Percentiles rank a stretch among this genome's conserved stretches.
phyloP scores from a whole-genome alignment of 73 alveolate species.

The Symbiodinium natans region DNA sequence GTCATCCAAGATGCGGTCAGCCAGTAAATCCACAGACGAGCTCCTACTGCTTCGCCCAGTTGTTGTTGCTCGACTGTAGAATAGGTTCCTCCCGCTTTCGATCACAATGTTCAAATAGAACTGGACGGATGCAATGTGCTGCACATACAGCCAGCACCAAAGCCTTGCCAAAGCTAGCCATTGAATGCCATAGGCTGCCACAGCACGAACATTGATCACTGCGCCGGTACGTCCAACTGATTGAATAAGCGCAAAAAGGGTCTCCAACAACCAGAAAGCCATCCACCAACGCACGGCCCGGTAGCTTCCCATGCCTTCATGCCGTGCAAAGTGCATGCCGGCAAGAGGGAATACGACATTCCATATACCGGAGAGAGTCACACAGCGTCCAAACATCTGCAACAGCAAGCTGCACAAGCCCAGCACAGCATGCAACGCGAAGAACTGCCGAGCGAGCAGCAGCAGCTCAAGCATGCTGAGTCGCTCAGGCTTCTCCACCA shows the following conservation, averaged over 20 bases:
- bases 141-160: conserved; percentile 88
- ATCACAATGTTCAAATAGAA: conserved; percentile 87
- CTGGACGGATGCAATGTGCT: conserved; percentile 46
- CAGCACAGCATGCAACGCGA: conserved; percentile 75
- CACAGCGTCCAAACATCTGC: conserved; percentile 40
- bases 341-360: conserved; percentile 59
- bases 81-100: conserved; percentile 44
- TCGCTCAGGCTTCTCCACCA: conserved; percentile 41
- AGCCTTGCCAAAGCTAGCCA: conserved; percentile 77
- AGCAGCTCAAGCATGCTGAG: conserved; percentile 72
- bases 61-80: conserved; percentile 33
- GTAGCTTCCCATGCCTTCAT: conserved; percentile 34
- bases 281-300: conserved; percentile 89
- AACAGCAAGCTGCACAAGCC: conserved; percentile 48
- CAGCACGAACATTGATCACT: conserved; percentile 14
- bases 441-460: conserved; percentile 85
- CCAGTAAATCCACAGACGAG: conserved; percentile 28
- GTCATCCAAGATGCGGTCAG: background rate
- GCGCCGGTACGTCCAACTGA: conserved; percentile 13
- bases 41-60: conserved; percentile 57
- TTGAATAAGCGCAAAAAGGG: conserved; percentile 38
- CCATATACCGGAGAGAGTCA: conserved; percentile 61
- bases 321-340: conserved; percentile 74
- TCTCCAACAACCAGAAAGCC: conserved; percentile 55
- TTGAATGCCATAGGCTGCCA: conserved; percentile 68